Conservation (phyloP, 495 filamentous ascomycete genomes). For the Penicillium odoratum region DNA sequence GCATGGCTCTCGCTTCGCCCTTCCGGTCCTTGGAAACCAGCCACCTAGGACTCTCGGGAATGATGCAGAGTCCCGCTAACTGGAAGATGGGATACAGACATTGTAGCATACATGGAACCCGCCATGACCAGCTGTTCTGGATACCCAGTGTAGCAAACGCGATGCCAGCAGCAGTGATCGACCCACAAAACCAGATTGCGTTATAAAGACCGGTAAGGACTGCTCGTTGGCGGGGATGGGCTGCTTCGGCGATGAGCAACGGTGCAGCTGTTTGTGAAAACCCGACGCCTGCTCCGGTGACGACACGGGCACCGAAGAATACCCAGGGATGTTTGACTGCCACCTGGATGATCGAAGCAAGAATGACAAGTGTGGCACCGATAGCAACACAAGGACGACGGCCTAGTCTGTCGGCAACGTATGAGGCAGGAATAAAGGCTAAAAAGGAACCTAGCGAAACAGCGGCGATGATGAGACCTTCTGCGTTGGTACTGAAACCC, state of each 20-base stretch:
- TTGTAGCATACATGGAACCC: slow-evolving; percentile 26
- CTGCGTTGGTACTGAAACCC: slow-evolving; percentile 17
- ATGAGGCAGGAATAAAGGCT: slow-evolving; percentile 28
- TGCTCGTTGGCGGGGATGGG: slow-evolving; percentile 25
- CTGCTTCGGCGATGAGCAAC: slow-evolving; percentile 26
- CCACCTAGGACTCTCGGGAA: slow-evolving; percentile 37
- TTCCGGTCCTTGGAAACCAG: slow-evolving; percentile 40
- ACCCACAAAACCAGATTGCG: slow-evolving; percentile 28
- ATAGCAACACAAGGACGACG: slow-evolving; percentile 21
- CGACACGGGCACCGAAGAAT: slow-evolving; percentile 26
- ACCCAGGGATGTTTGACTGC: slow-evolving; percentile 23
- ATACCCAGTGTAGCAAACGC: slow-evolving; percentile 22
- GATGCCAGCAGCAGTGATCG: slow-evolving; percentile 26
- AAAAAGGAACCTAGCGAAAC: slow-evolving; percentile 28
- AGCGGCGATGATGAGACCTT: slow-evolving; percentile 28
- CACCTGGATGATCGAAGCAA: slow-evolving; percentile 21
- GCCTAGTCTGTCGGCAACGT: slow-evolving; percentile 27
- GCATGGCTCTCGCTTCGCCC: slow-evolving; percentile 40
- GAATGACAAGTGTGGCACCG: slow-evolving; percentile 24
- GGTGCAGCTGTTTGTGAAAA: slow-evolving; percentile 33
- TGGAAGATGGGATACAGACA: slow-evolving; percentile 23
- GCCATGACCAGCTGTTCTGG: slow-evolving; percentile 27
- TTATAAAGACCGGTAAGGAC: slow-evolving; percentile 29
- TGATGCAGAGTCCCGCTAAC: slow-evolving; percentile 18
- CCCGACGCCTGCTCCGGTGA: slow-evolving; percentile 25